Evolutionary conservation across 306 rosid genomes (phyloP).

Genomic region (Vigna unguiculata): DNA sequence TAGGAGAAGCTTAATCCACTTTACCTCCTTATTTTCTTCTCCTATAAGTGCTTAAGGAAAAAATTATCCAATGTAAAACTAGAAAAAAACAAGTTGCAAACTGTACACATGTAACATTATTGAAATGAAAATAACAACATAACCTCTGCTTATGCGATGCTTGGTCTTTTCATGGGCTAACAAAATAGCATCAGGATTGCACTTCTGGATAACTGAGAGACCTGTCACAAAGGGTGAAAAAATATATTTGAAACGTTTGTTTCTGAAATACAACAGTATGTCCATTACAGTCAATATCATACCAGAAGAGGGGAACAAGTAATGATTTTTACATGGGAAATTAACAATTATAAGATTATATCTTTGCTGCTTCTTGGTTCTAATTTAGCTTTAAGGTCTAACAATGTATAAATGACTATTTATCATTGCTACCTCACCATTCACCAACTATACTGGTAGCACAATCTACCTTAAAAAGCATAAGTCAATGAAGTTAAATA

Average conservation of each 20-base stretch:
- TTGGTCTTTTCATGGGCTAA: slow-evolving; percentile 83
- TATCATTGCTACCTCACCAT: slow-evolving; percentile 34
- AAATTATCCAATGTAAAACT: slow-evolving; percentile 10
- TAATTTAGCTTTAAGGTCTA: slow-evolving; percentile 2
- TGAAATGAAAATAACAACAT: slow-evolving; percentile 34
- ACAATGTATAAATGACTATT: slow-evolving; percentile 25
- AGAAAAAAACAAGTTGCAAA: slow-evolving; percentile 4
- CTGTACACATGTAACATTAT: slow-evolving; percentile 13
- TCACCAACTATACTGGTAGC: slow-evolving; percentile 7
- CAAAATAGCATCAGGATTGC: slow-evolving; percentile 79
- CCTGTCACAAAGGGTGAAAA: slow-evolving; percentile 59
- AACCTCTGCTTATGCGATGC: slow-evolving; percentile 79
- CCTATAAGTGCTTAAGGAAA: background rate
- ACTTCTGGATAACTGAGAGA: slow-evolving; percentile 78
- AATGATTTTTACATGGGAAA: slow-evolving; percentile 27
- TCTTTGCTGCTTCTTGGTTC: slow-evolving; percentile 26
- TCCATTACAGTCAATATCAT: slow-evolving; percentile 31
- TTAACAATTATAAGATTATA: slow-evolving; percentile 26
- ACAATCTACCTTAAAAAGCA: slow-evolving; percentile 31
- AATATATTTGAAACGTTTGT: slow-evolving; percentile 13
- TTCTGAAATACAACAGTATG: slow-evolving; percentile 16
- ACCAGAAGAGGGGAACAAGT: slow-evolving; percentile 24
- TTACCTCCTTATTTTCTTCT: background rate
- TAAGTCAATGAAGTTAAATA: background rate
- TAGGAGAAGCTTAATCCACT: background rate